Percentiles rank a stretch among this genome's conserved stretches.
Evolutionary conservation across 192 early-diverging fungal species (phyloP).

Genomic region (Chytriomyces confervae): DNA sequence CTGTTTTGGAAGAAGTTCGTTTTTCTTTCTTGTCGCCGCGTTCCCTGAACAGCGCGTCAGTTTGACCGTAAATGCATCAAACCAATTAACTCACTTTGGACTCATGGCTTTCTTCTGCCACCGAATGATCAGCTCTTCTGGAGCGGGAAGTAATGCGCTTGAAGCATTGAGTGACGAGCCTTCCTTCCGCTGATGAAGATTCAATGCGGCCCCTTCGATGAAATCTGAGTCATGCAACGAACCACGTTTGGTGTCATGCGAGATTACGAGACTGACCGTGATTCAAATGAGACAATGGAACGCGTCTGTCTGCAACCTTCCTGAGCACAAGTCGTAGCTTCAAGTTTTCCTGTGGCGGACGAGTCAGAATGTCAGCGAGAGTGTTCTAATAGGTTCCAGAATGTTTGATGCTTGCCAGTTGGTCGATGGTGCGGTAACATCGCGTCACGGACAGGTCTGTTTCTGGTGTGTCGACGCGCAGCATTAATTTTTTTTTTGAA

Average conservation of each 20-base stretch:
- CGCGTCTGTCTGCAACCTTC: constrained; percentile 32
- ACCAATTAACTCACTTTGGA: constrained; percentile 6
- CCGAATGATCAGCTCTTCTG: constrained; percentile 9
- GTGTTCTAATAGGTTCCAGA: background rate
- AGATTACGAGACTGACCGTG: constrained; percentile 10
- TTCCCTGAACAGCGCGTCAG: background rate
- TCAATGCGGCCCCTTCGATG: background rate
- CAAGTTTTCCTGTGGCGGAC: constrained; percentile 27
- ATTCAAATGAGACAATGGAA: constrained; percentile 25
- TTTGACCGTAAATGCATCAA: background rate
- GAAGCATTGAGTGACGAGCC: background rate
- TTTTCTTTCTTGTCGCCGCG: background rate
- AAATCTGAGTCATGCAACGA: background rate
- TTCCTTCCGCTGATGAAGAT: constrained; percentile 14
- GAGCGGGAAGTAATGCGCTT: constrained; percentile 8
- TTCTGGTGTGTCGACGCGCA: background rate
- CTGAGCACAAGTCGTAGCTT: constrained; percentile 16
- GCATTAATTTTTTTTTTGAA: background rate
- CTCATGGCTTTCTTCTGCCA: constrained; percentile 40
- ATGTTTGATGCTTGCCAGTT: constrained; percentile 2
- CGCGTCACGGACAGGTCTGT: constrained; percentile 18
- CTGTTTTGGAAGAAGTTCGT: too few species aligned
- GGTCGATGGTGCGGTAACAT: constrained; percentile 34
- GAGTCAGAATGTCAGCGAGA: background rate
- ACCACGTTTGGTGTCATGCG: background rate